A percentile compares a stretch with the other conserved stretches of the same genome.
Conservation (phyloP, 352 stramenopile species). For the Phytophthora pini region DNA sequence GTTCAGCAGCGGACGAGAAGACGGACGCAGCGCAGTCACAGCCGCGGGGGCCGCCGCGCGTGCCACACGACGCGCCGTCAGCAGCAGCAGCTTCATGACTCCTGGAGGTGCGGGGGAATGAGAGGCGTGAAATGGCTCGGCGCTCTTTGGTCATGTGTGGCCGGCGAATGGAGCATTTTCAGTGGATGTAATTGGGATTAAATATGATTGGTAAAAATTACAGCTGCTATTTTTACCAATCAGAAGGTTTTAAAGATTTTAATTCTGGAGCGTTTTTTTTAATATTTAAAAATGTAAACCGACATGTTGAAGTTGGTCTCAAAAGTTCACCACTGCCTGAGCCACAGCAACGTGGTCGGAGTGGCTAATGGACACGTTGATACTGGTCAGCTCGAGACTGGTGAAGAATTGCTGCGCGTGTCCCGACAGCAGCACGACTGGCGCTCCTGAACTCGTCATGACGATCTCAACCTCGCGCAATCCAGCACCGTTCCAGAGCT, state of each 20-base stretch:
- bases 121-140: constrained; percentile 38
- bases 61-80: constrained; percentile 38
- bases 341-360: constrained; percentile 88
- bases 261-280: no score
- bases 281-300: background rate
- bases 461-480: constrained; percentile 89
- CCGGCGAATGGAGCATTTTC: constrained; percentile 1
- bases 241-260: no score
- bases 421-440: constrained; percentile 78
- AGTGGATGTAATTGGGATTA: constrained; percentile 7
- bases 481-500: constrained; percentile 74
- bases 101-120: constrained; percentile 11
- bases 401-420: constrained; percentile 84
- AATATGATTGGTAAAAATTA: no score
- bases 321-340: constrained; percentile 82
- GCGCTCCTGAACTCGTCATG: constrained; percentile 77
- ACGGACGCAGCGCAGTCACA: constrained; percentile 10
- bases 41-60: constrained; percentile 25
- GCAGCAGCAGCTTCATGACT: constrained; percentile 61
- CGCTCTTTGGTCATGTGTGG: constrained; percentile 25
- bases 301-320: background rate
- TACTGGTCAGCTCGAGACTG: constrained; percentile 63
- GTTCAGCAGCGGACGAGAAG: constrained; percentile 14
- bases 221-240: no score
- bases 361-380: constrained; percentile 92